These are phyloP conservation scores for Moelleriella libera DNA, from an alignment of 2,329 filamentous ascomycete species.

Conservation along the genomic window DNA sequence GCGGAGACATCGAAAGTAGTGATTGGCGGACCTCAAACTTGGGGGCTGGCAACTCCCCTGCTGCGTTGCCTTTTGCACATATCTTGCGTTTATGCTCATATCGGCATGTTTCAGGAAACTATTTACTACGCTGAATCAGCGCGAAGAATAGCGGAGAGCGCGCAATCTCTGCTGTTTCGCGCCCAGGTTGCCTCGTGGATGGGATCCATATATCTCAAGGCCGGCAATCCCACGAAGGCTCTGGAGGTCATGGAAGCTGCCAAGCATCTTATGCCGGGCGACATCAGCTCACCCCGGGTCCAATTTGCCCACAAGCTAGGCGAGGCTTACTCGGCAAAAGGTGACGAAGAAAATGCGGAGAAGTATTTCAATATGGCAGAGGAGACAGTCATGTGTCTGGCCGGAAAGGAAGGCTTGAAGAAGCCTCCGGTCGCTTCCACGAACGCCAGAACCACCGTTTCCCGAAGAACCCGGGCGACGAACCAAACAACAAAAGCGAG, in stretches of 20 bases:
- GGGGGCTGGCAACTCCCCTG: constrained; percentile 63
- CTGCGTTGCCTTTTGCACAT: constrained; percentile 60
- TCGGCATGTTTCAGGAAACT: constrained; percentile 80
- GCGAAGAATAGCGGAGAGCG: constrained; percentile 57
- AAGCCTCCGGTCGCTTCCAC: not conserved
- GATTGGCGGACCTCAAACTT: constrained; percentile 48
- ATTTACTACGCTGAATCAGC: constrained; percentile 80
- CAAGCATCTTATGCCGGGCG: constrained; percentile 32
- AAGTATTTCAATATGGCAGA: constrained; percentile 35
- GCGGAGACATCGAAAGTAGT: constrained; percentile 8
- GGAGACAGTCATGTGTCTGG: constrained; percentile 13
- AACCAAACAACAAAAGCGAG: constrained; percentile 6
- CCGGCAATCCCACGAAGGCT: constrained; percentile 45
- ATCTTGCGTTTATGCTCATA: constrained; percentile 64
- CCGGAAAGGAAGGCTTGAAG: constrained; percentile 3
- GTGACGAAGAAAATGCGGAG: constrained; percentile 27
- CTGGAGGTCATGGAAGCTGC: constrained; percentile 39
- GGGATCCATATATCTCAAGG: constrained; percentile 39
- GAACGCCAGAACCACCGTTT: constrained; percentile 8
- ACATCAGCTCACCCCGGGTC: constrained; percentile 20
- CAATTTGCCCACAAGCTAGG: constrained; percentile 40
- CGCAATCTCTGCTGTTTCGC: constrained; percentile 44
- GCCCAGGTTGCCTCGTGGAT: constrained; percentile 41
- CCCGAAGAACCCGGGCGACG: not conserved
- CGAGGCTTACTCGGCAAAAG: constrained; percentile 37